Percentiles rank a stretch among this genome's conserved stretches.
phyloP scores from a whole-genome alignment of 257 asterid genomes.

The Nemophila menziesii region DNA sequence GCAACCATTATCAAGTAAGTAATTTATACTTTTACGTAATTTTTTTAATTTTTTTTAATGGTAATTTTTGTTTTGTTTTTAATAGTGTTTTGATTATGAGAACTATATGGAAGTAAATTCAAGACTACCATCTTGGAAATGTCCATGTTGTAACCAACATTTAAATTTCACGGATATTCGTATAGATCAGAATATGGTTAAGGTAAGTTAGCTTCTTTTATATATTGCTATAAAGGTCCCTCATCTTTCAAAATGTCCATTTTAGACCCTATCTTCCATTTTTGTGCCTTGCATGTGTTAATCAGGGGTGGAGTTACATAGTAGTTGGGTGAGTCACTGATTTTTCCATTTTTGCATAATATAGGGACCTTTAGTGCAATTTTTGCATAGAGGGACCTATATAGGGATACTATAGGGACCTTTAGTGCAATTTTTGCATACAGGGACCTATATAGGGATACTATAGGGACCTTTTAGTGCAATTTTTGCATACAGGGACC shows the following conservation, averaged over 20 bases:
- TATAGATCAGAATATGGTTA: conserved; percentile 57
- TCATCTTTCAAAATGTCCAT: conserved; percentile 1
- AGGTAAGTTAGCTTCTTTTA: conserved; percentile 50
- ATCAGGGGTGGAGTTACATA: too few relatives aligned
- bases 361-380: too few relatives aligned
- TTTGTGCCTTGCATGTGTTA: not conserved
- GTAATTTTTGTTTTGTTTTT: conserved; percentile 1
- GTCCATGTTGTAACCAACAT: conserved; percentile 79
- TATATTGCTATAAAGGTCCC: too few relatives aligned
- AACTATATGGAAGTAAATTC: conserved; percentile 70
- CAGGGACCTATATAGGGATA: too few relatives aligned
- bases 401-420: too few relatives aligned
- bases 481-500: too few relatives aligned
- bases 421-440: too few relatives aligned
- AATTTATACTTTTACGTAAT: conserved; percentile 3
- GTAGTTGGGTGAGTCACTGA: too few relatives aligned
- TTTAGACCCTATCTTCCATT: not conserved
- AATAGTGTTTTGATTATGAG: conserved; percentile 83
- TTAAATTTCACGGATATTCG: conserved; percentile 80
- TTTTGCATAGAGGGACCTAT: too few relatives aligned
- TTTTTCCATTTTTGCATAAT: too few relatives aligned
- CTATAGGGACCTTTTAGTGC: too few relatives aligned
- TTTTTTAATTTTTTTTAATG: conserved; percentile 4
- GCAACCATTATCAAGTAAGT: conserved; percentile 90
- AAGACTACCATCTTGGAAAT: conserved; percentile 89